Evolutionary conservation across 2,329 filamentous ascomycete genomes (phyloP), one percentile per base, ranked within the genome.

Genomic region (Verticillium tricorpus): DNA sequence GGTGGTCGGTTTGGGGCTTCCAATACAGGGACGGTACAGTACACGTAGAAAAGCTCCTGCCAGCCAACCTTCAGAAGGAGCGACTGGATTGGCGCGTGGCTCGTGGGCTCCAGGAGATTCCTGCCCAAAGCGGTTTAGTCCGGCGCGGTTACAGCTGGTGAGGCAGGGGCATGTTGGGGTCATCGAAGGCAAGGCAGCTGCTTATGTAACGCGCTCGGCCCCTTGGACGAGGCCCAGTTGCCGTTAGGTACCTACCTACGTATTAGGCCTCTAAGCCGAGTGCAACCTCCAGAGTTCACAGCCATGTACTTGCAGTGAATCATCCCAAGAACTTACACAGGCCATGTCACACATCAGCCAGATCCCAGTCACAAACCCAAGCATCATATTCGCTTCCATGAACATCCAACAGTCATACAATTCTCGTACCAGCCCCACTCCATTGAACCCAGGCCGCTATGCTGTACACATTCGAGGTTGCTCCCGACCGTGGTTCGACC

Each of bases 21-120:
- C 45, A 50, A 12, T 50, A 22, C 45, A 50, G 9, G 39, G 15
- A 45, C 39, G 39, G 45, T 50, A 50, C n/a, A n/a, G 45, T 50
- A 50, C 45, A 50, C 45, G 45, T 50, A 50, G 45, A 50, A 50
- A 50, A 50, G 45, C 45, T 50, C 45, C 45, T 50, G 45, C 45
- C 45, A 50, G 45, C 19, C 45, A 50, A 50, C 45, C 45, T 50
- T 22, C n/a, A 19, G 45, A 22, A 50, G 45, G 45, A 50, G 25
- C 45, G 45, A 22, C 45, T 50, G 65, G 64, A 66, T 66, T 66
- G 64, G 64, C 63, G 45, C 45, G 45, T 50, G 45, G 45, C 45
- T 50, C 45, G 45, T 50, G 45, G 28, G 45, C 45, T 50, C 45
- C 22, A 50, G 45, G 45, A n/a, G 45, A 50, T n/a, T 50, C 17